Percentiles rank a stretch among this genome's conserved stretches.
Evolutionary conservation across 2,329 filamentous ascomycete genomes (phyloP).

Genomic region (Fusarium tanahbumbuense): DNA sequence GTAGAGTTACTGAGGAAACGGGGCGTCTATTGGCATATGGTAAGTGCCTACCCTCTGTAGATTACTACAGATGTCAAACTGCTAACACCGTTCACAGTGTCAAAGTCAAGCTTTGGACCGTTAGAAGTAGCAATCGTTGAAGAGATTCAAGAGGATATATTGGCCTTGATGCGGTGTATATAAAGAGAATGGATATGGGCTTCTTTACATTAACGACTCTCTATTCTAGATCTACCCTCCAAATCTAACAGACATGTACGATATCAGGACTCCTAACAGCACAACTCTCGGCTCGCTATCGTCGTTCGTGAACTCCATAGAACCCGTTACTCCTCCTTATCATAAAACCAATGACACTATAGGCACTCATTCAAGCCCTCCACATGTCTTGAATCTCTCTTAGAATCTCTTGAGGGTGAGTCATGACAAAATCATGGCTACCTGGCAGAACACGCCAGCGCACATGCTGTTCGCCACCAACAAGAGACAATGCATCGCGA

Average conservation of each 20-base stretch:
- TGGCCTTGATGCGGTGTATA: not conserved
- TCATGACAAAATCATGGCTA: conserved; percentile 72
- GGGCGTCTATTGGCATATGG: conserved; percentile 70
- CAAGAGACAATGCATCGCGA: conserved; percentile 61
- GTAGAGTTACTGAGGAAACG: conserved; percentile 61
- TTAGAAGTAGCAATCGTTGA: conserved; percentile 43
- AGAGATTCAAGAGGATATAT: not conserved
- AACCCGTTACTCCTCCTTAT: not conserved
- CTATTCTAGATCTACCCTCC: conserved; percentile 23
- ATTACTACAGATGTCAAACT: not conserved
- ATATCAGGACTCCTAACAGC: conserved; percentile 5
- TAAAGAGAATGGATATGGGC: not conserved
- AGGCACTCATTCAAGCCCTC: conserved; percentile 38
- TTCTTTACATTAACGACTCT: conserved; percentile 3
- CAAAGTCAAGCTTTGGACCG: conserved; percentile 69
- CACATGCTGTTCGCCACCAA: conserved; percentile 62
- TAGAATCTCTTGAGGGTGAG: conserved; percentile 59
- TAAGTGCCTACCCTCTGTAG: conserved; percentile 49
- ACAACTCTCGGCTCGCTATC: conserved; percentile 21
- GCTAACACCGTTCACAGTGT: conserved; percentile 57
- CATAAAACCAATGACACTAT: not conserved
- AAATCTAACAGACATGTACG: conserved; percentile 8
- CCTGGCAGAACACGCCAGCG: conserved; percentile 64
- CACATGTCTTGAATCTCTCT: conserved; percentile 62
- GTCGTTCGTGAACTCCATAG: not conserved